phyloP scores from a whole-genome alignment of 441 rosid genomes.

The Geranium incanum region DNA sequence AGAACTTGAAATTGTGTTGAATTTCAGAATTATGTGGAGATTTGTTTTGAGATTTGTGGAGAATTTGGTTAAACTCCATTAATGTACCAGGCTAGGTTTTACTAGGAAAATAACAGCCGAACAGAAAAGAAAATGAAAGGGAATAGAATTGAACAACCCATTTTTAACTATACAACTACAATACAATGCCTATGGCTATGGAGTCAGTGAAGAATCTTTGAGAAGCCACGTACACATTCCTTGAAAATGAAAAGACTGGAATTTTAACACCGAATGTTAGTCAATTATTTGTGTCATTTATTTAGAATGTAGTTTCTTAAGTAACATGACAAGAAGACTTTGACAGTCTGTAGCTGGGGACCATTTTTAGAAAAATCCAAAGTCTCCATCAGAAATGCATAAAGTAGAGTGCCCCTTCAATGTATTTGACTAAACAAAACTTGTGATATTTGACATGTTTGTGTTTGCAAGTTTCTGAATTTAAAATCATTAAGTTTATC shows the following conservation, averaged over 20 bases:
- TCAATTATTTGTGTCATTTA: conserved; percentile 16
- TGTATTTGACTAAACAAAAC: conserved; percentile 25
- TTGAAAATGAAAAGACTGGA: conserved; percentile 14
- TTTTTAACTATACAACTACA: not conserved
- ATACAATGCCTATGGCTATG: not conserved
- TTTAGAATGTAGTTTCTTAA: conserved; percentile 11
- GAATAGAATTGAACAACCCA: not conserved
- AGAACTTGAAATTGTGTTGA: not conserved
- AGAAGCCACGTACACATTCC: conserved; percentile 33
- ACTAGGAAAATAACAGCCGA: not conserved
- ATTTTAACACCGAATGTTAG: conserved; percentile 25
- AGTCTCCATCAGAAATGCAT: conserved; percentile 20
- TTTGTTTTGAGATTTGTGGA: not conserved
- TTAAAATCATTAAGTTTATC: conserved; percentile 16
- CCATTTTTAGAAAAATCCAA: conserved; percentile 42
- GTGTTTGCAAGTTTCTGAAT: conserved; percentile 21
- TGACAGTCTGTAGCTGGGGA: conserved; percentile 52
- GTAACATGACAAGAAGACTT: conserved; percentile 30
- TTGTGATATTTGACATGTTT: conserved; percentile 24
- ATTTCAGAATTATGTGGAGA: not conserved
- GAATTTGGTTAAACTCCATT: not conserved
- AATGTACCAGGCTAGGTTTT: not conserved
- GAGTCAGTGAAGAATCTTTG: conserved; percentile 30
- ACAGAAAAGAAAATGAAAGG: not conserved
- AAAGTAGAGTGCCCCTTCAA: conserved; percentile 21